Evolutionary conservation across 257 asterid genomes (phyloP).

Genomic region (Voacanga thouarsii): DNA sequence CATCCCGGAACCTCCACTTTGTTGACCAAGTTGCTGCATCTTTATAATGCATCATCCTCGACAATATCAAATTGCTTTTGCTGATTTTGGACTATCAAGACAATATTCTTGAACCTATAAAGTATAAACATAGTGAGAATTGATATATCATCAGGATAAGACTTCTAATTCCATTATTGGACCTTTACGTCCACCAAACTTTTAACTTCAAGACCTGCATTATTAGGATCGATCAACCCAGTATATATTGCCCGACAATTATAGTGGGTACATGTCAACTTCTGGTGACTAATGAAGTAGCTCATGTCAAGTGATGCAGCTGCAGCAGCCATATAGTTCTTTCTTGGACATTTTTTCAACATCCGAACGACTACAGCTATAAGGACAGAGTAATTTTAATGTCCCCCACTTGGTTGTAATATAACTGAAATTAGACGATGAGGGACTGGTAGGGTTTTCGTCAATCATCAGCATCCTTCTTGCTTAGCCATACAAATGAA

Average conservation of each 20-base stretch:
- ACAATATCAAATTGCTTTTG: background rate
- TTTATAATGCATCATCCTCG: background rate
- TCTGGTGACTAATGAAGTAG: background rate
- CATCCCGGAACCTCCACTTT: constrained; percentile 13
- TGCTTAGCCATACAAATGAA: background rate
- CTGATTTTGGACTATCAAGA: background rate
- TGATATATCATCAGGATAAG: background rate
- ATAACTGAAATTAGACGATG: constrained; percentile 1
- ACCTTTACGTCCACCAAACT: background rate
- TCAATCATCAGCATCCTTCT: background rate
- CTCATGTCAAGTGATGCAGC: constrained; percentile 4
- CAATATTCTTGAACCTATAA: too few relatives aligned
- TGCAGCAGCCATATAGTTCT: background rate
- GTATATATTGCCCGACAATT: background rate
- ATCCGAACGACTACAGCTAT: background rate
- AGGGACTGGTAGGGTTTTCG: constrained; percentile 8
- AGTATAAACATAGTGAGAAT: background rate
- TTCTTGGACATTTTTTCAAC: background rate
- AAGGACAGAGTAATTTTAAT: constrained; percentile 12
- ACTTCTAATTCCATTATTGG: background rate
- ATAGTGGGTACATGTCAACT: background rate
- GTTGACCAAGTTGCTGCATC: constrained; percentile 7
- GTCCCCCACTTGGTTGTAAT: constrained; percentile 4
- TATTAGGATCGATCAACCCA: too few relatives aligned
- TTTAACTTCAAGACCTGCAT: too few relatives aligned